Conservation (phyloP, 192 early-diverging fungal genomes). For the Linnemannia hyalina region DNA sequence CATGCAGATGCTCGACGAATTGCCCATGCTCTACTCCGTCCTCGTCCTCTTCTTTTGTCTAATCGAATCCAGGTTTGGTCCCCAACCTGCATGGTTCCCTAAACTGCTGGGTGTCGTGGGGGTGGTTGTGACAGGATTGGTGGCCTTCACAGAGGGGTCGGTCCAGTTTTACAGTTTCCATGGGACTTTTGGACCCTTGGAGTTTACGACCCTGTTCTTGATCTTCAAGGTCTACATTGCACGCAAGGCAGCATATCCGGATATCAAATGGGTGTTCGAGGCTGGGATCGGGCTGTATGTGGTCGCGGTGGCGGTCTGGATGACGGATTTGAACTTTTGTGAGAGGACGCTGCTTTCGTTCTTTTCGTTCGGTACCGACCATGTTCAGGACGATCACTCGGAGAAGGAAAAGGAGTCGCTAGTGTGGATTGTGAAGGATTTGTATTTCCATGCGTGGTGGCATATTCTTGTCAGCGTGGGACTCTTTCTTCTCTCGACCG, state of each 20-base stretch:
- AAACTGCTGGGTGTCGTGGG: slow-evolving; percentile 59
- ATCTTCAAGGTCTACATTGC: slow-evolving; percentile 42
- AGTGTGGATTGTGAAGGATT: slow-evolving; percentile 59
- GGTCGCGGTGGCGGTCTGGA: slow-evolving; percentile 40
- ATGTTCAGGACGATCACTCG: slow-evolving; percentile 21
- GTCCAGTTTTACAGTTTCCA: slow-evolving; percentile 48
- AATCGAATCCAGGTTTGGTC: slow-evolving; percentile 57
- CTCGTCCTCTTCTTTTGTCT: slow-evolving; percentile 54
- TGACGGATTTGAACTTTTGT: slow-evolving; percentile 54
- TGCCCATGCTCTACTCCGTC: slow-evolving; percentile 58
- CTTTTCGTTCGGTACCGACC: slow-evolving; percentile 36
- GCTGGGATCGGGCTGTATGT: slow-evolving; percentile 34
- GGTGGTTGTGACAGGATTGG: slow-evolving; percentile 51
- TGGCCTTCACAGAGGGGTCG: slow-evolving; percentile 39
- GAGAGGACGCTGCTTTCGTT: slow-evolving; percentile 19
- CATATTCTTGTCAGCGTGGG: slow-evolving; percentile 71
- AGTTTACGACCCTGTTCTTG: slow-evolving; percentile 29
- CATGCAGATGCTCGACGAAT: slow-evolving; percentile 78
- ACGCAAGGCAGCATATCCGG: slow-evolving; percentile 34
- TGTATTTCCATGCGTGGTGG: slow-evolving; percentile 74
- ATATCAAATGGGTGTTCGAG: slow-evolving; percentile 51
- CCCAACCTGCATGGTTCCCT: slow-evolving; percentile 60
- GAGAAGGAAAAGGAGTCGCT: slow-evolving; percentile 37
- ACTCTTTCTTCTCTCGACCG: slow-evolving; percentile 67
- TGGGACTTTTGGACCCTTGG: slow-evolving; percentile 36